A percentile compares a stretch with the other conserved stretches of the same genome.
Conservation (phyloP, 495 filamentous ascomycete genomes). For the Penicillium cinerascens region DNA sequence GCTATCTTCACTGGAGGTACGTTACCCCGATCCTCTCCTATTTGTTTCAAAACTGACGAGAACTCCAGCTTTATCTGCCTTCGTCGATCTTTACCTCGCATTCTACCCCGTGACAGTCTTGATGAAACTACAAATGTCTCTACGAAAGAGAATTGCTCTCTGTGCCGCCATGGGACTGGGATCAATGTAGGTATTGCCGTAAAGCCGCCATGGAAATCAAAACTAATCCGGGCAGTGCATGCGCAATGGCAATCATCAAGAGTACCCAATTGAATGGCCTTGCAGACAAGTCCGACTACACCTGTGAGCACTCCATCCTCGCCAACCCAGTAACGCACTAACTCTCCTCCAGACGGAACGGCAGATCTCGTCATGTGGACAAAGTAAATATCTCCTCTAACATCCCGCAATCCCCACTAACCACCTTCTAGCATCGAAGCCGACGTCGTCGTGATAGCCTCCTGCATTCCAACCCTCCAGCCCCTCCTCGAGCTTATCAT, state of each 20-base stretch:
- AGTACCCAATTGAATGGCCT: constrained; percentile 34
- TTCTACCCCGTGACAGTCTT: constrained; percentile 30
- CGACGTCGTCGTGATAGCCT: constrained; percentile 39
- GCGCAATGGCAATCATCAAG: constrained; percentile 35
- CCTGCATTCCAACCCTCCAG: constrained; percentile 42
- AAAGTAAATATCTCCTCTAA: constrained; percentile 17
- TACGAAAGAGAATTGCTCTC: constrained; percentile 36
- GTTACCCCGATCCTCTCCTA: background rate
- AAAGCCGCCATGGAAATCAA: background rate
- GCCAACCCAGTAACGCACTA: background rate
- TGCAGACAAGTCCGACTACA: constrained; percentile 32
- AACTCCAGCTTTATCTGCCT: constrained; percentile 29
- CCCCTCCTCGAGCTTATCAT: constrained; percentile 38
- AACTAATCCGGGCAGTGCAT: constrained; percentile 18
- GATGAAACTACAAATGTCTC: constrained; percentile 37
- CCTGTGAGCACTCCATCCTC: constrained; percentile 22
- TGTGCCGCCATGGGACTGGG: constrained; percentile 35
- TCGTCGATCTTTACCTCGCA: constrained; percentile 36
- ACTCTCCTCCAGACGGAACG: constrained; percentile 27
- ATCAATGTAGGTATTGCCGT: constrained; percentile 23
- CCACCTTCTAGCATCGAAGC: constrained; percentile 31
- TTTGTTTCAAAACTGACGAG: background rate
- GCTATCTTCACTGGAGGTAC: constrained; percentile 37
- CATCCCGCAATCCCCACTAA: background rate
- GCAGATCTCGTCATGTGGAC: constrained; percentile 36